A percentile compares a stretch with the other conserved stretches of the same genome.
Evolutionary conservation across 768 basidiomycete species (phyloP).

Genomic region (Serendipita indica): DNA sequence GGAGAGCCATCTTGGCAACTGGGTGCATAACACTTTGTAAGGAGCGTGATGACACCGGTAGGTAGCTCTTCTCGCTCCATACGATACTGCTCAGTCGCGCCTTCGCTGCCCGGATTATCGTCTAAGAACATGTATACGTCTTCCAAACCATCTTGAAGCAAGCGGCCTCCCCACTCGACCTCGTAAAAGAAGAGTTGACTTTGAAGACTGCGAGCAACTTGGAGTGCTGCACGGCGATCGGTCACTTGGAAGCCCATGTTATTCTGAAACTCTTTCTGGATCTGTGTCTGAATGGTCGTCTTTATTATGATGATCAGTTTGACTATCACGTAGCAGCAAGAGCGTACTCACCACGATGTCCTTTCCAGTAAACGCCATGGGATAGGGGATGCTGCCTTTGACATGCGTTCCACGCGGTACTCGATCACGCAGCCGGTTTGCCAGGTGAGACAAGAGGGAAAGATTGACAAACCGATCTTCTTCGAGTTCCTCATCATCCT

Average conservation of each 20-base stretch:
- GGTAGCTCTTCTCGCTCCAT: constrained; percentile 61
- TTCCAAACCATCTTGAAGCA: constrained; percentile 74
- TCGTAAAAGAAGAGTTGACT: constrained; percentile 92
- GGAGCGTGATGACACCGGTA: constrained; percentile 76
- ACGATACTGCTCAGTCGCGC: constrained; percentile 28
- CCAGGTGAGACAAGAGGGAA: constrained; percentile 73
- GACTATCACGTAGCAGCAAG: constrained; percentile 10
- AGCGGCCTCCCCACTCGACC: constrained; percentile 82
- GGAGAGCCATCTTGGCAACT: constrained; percentile 65
- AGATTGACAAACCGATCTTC: constrained; percentile 75
- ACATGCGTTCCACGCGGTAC: constrained; percentile 77
- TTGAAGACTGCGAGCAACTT: constrained; percentile 81
- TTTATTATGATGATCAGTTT: constrained; percentile 20
- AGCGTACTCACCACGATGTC: constrained; percentile 66
- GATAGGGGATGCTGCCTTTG: constrained; percentile 87
- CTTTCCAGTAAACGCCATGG: constrained; percentile 81
- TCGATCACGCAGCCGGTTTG: constrained; percentile 77
- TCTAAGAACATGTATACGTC: constrained; percentile 90
- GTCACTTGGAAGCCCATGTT: constrained; percentile 58
- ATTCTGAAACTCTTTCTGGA: constrained; percentile 68
- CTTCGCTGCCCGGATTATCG: constrained; percentile 27
- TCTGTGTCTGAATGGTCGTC: constrained; percentile 79
- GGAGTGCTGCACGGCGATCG: constrained; percentile 70
- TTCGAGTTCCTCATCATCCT: constrained; percentile 42
- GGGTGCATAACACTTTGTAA: constrained; percentile 83